A percentile compares a stretch with the other conserved stretches of the same genome.
phyloP scores from a whole-genome alignment of 495 filamentous ascomycete genomes.

The Cercophora sp. region DNA sequence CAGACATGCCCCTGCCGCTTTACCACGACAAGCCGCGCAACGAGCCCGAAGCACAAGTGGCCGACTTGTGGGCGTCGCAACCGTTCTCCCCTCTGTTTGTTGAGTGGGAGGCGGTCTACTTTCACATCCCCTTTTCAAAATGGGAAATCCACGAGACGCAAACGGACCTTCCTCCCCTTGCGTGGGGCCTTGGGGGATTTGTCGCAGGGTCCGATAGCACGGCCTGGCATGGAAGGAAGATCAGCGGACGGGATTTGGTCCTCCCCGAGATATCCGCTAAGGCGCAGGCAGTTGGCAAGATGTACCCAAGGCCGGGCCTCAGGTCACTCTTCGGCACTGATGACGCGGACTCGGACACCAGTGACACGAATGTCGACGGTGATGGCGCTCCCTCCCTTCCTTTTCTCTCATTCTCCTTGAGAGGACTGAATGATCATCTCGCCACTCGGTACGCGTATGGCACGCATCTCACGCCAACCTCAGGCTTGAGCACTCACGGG shows the following conservation, averaged over 20 bases:
- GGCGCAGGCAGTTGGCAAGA: neutral
- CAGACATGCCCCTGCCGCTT: neutral
- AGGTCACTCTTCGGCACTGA: neutral
- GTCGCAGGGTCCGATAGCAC: neutral
- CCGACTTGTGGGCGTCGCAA: constrained; percentile 18
- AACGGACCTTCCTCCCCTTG: constrained; percentile 1
- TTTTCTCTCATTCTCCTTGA: constrained; percentile 39
- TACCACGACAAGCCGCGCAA: neutral
- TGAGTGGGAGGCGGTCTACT: constrained; percentile 53
- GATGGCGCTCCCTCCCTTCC: no score
- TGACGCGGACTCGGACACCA: constrained; percentile 25
- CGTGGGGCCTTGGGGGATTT: neutral
- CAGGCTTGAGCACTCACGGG: neutral
- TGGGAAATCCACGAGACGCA: constrained; percentile 27
- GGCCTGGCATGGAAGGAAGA: neutral
- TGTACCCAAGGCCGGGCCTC: constrained; percentile 1
- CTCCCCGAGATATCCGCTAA: neutral
- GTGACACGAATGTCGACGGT: no score
- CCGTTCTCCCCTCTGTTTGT: constrained; percentile 49
- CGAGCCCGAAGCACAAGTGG: neutral
- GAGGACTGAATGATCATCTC: constrained; percentile 41
- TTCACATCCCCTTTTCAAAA: constrained; percentile 36
- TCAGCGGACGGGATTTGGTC: neutral
- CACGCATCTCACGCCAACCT: constrained; percentile 42
- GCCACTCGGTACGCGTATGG: constrained; percentile 35